These are phyloP conservation scores for Tympanopsis confertula DNA, from an alignment of 2,329 filamentous ascomycete genomes.

Conservation along the genomic window DNA sequence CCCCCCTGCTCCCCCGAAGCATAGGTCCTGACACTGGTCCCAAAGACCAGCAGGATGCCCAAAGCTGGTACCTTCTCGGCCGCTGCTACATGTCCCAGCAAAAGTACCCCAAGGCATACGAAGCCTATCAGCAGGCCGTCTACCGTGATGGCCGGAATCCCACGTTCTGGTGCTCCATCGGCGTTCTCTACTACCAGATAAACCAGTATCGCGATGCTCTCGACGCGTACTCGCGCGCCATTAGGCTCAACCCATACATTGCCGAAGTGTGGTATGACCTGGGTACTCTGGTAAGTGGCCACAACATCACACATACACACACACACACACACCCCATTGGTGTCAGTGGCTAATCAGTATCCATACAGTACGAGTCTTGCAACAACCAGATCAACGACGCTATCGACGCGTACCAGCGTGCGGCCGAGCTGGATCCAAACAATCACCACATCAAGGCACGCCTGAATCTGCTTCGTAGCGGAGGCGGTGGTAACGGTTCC, in stretches of 20 bases:
- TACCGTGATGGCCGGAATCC: conserved; percentile 96
- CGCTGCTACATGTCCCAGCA: conserved; percentile 99
- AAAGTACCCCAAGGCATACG: conserved; percentile 96
- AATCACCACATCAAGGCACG: conserved; percentile 96
- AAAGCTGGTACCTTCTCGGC: conserved; percentile 96
- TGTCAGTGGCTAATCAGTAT: conserved; percentile 8
- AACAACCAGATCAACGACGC: conserved; percentile 98
- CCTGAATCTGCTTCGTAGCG: conserved; percentile 75
- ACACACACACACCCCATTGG: too few relatives aligned
- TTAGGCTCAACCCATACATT: conserved; percentile 92
- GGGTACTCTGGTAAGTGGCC: conserved; percentile 70
- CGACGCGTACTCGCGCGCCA: conserved; percentile 93
- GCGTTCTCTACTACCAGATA: conserved; percentile 97
- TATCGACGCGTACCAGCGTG: conserved; percentile 86
- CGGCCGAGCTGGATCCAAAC: conserved; percentile 80
- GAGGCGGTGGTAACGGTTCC: conserved; percentile 58
- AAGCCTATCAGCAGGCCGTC: conserved; percentile 96
- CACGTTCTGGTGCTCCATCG: conserved; percentile 99
- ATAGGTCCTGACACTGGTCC: conserved; percentile 1
- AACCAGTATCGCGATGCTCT: conserved; percentile 97
- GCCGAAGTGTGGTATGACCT: conserved; percentile 99
- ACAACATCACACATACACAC: conserved; percentile 6
- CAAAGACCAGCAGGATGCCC: conserved; percentile 80
- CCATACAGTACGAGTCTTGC: conserved; percentile 77
- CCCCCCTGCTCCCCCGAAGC: background rate